phyloP scores from a whole-genome alignment of 768 basidiomycete species.

The Tulasnella sp. region DNA sequence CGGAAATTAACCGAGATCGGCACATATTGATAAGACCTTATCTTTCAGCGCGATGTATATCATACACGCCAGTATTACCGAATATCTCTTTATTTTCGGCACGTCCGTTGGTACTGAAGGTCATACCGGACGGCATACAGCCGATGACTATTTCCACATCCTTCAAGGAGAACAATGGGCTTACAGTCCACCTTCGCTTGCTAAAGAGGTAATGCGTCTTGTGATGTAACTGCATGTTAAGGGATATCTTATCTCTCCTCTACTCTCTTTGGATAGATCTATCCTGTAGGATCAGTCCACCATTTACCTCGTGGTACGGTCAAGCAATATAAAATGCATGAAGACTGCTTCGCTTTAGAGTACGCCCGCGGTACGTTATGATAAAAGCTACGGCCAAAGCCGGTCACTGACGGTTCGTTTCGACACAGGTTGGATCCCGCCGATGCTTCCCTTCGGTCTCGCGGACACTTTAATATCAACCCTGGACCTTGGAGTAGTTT shows the following conservation, averaged over 20 bases:
- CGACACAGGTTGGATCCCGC: slow-evolving; percentile 81
- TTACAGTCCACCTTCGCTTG: slow-evolving; percentile 65
- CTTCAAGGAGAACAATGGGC: slow-evolving; percentile 93
- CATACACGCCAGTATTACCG: slow-evolving; percentile 92
- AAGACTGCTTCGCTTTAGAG: slow-evolving; percentile 92
- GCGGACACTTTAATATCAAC: slow-evolving; percentile 81
- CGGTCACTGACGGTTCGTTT: background rate
- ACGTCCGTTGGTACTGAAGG: slow-evolving; percentile 96
- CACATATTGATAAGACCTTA: background rate
- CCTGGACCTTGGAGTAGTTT: slow-evolving; percentile 73
- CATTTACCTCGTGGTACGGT: slow-evolving; percentile 68
- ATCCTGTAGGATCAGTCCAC: slow-evolving; percentile 75
- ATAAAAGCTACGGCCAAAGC: background rate
- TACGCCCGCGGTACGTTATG: slow-evolving; percentile 68
- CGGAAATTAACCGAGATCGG: background rate
- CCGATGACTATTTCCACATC: slow-evolving; percentile 98
- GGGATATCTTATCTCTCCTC: no score
- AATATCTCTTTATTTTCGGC: slow-evolving; percentile 93
- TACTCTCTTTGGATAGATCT: slow-evolving; percentile 30
- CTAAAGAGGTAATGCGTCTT: slow-evolving; percentile 76
- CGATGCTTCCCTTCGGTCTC: slow-evolving; percentile 91
- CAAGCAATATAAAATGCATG: slow-evolving; percentile 97
- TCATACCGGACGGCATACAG: slow-evolving; percentile 85
- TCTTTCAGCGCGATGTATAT: slow-evolving; percentile 89
- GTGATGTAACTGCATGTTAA: slow-evolving; percentile 15